Percentiles rank a stretch among this genome's conserved stretches.
Evolutionary conservation across 129 eudicot genomes (phyloP).

Genomic region (Dittrichia graveolens): DNA sequence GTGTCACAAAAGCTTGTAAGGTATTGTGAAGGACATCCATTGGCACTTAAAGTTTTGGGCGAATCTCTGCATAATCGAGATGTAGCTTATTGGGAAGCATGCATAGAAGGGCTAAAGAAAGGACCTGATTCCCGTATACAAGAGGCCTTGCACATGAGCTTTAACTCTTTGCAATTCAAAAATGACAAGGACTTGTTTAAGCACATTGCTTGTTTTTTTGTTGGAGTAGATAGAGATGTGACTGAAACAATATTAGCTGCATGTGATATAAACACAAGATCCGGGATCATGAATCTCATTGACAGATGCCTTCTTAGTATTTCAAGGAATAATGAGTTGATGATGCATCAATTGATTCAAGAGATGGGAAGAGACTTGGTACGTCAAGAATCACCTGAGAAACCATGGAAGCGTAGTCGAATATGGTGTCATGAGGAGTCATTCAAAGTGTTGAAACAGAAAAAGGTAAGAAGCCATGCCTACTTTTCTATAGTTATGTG

Average conservation of each 20-base stretch:
- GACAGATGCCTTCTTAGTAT: neutral
- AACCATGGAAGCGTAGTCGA: constrained; percentile 6
- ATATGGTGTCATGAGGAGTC: constrained; percentile 20
- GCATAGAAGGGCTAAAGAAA: neutral
- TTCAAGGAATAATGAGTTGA: neutral
- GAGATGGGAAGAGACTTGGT: constrained; percentile 19
- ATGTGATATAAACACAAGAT: neutral
- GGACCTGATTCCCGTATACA: neutral
- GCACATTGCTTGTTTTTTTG: constrained; percentile 7
- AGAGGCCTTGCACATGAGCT: neutral
- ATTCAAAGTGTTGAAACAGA: neutral
- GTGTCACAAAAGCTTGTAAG: neutral
- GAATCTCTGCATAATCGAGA: neutral
- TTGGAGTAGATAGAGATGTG: neutral
- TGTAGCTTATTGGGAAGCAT: constrained; percentile 7
- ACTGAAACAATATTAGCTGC: neutral
- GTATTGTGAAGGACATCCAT: constrained; percentile 12
- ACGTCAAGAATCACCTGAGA: constrained; percentile 12
- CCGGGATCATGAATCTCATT: constrained; percentile 18
- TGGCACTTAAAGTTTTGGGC: constrained; percentile 8
- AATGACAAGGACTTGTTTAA: constrained; percentile 7
- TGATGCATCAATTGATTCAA: constrained; percentile 19
- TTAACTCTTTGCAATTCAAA: neutral
- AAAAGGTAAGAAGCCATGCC: neutral
- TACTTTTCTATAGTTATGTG: neutral